Evolutionary conservation across 164 flowering plant species (phyloP), one percentile per base, ranked within the genome.

Genomic region (Nelumbo lutea): DNA sequence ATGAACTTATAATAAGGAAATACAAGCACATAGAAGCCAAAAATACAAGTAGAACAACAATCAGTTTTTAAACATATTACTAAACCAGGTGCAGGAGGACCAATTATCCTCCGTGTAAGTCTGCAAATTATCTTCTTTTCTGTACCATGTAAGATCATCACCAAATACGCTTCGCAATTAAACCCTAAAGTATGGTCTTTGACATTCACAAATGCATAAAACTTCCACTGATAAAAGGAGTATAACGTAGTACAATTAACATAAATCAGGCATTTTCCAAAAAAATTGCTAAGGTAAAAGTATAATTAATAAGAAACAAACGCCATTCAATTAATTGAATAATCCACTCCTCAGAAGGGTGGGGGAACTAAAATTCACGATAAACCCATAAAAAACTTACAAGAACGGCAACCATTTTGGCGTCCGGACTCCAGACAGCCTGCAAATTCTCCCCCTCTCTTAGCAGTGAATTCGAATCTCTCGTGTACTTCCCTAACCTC

Each of bases 381-480:
- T 14, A 41, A 48, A 39, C 41, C 1, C 7, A n/a, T 42, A 41
- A 4, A 53, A 64, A 11, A 80, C 97, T 86, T 77, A 96, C 99
- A 69, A 93, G 70, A 72, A 96, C 83, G 3, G 99, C 96, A 39
- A 91, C 80, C 76, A 87, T 72, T 75, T 89, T 92, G 11, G 88
- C 69, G 70, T 96, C 96, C 2, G 95, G 97, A 58, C 96, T 93
- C 99, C 98, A 93, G 11, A 83, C 84, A 3, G 96, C 99, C 78
- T 79, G 88, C 76, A 78, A 63, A 81, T 93, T 87, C 85, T 92
- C 98, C 39, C 99, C 99, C 62, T 96, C 96, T n/a, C 74, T 78
- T 73, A 75, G 82, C 48, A 96, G 62, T 51, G 97, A 89, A 52
- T 83, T 87, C 42, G 78, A 71, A 78, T 85, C 90, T 74, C 99